A percentile compares a stretch with the other conserved stretches of the same genome.
These are phyloP conservation scores for Ostreobium quekettii DNA, from an alignment of 139 green algal genomes.

Conservation along the genomic window DNA sequence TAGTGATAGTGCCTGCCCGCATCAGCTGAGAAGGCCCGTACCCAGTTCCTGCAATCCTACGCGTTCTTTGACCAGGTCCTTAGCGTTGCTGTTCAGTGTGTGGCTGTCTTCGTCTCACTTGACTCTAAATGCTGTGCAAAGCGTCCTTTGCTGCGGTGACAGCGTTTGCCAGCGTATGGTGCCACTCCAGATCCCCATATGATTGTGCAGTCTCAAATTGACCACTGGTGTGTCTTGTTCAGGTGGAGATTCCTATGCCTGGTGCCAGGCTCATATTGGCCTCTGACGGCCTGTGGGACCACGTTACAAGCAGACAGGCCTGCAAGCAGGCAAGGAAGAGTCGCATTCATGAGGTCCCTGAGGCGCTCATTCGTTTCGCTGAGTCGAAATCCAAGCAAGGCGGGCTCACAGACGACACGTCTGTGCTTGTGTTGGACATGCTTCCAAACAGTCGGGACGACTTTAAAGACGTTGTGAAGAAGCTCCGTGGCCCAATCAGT, in stretches of 20 bases:
- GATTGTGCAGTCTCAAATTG: not conserved
- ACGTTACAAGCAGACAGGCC: slow-evolving; percentile 17
- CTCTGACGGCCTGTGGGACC: slow-evolving; percentile 86
- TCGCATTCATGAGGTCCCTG: not conserved
- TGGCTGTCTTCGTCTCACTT: too few species aligned
- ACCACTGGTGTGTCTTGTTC: not conserved
- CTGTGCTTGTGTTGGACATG: slow-evolving; percentile 7
- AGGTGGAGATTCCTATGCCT: slow-evolving; percentile 58
- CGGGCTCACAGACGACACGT: slow-evolving; percentile 10
- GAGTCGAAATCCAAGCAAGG: too few species aligned
- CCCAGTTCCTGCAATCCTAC: too few species aligned
- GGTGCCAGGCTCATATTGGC: slow-evolving; percentile 80
- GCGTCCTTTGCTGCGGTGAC: too few species aligned
- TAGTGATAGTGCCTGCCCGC: too few species aligned
- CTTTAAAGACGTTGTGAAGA: slow-evolving; percentile 9
- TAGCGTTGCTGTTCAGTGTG: too few species aligned
- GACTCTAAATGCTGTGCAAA: too few species aligned
- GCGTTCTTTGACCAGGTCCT: too few species aligned
- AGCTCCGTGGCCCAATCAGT: not conserved
- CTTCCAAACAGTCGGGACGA: not conserved
- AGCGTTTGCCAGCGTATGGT: too few species aligned
- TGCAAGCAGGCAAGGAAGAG: slow-evolving; percentile 8
- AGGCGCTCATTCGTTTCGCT: slow-evolving; percentile 4
- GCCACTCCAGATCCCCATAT: not conserved
- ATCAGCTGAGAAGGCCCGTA: too few species aligned